phyloP scores from a whole-genome alignment of 768 basidiomycete species.

The Xerocomellus chrysenteron region DNA sequence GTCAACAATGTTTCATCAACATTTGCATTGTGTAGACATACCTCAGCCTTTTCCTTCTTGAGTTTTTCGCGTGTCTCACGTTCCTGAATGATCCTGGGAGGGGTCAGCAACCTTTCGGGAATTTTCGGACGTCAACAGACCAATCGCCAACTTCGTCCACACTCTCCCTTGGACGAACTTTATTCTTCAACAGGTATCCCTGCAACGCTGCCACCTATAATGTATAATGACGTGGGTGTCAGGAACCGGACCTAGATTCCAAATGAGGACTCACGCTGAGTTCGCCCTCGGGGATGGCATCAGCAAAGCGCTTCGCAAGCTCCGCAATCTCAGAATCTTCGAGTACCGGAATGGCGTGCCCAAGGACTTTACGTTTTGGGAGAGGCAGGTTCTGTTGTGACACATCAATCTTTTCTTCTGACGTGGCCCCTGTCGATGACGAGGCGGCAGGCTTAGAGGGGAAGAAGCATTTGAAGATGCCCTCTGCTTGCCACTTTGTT shows the following conservation, averaged over 20 bases:
- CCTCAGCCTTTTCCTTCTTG: constrained; percentile 75
- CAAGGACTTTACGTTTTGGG: constrained; percentile 58
- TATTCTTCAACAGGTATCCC: constrained; percentile 86
- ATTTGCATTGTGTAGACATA: constrained; percentile 18
- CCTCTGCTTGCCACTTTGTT: constrained; percentile 90
- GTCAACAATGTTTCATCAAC: constrained; percentile 2
- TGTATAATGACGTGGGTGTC: constrained; percentile 25
- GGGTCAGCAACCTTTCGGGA: constrained; percentile 1
- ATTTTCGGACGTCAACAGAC: constrained; percentile 34
- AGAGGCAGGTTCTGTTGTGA: constrained; percentile 68
- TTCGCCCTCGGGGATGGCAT: constrained; percentile 83
- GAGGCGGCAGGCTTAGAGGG: constrained; percentile 47
- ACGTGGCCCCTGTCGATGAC: constrained; percentile 9
- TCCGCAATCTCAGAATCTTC: constrained; percentile 73
- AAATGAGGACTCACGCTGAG: constrained; percentile 61
- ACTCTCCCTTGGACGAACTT: constrained; percentile 84
- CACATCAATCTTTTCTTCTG: constrained; percentile 38
- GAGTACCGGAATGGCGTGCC: constrained; percentile 64
- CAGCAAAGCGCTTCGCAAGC: constrained; percentile 80
- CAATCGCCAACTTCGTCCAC: constrained; percentile 79
- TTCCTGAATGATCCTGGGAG: constrained; percentile 60
- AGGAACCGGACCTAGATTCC: background rate
- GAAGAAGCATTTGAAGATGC: constrained; percentile 94
- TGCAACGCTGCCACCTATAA: constrained; percentile 76
- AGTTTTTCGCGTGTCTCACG: constrained; percentile 82